A percentile compares a stretch with the other conserved stretches of the same genome.
Evolutionary conservation across 2,329 filamentous ascomycete species (phyloP).

Genomic region (Fusarium anthophilum): DNA sequence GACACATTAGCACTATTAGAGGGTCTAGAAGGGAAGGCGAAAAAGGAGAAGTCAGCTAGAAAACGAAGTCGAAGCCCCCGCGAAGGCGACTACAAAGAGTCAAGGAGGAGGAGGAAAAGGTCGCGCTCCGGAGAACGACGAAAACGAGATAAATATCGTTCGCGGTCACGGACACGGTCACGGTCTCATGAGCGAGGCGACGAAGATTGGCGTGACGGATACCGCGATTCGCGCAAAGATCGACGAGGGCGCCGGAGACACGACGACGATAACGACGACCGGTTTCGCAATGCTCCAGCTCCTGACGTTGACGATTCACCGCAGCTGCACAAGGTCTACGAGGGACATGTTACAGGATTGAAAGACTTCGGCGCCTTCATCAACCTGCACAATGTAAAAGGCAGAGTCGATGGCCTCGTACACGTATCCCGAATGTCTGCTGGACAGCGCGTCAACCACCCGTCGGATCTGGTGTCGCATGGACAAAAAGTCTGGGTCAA

Average conservation of each 20-base stretch:
- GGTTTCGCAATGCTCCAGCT: slow-evolving; percentile 72
- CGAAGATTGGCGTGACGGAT: slow-evolving; percentile 57
- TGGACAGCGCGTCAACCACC: slow-evolving; percentile 88
- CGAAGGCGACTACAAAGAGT: slow-evolving; percentile 56
- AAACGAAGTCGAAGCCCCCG: slow-evolving; percentile 69
- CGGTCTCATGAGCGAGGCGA: slow-evolving; percentile 52
- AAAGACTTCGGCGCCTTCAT: slow-evolving; percentile 98
- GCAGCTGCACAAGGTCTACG: slow-evolving; percentile 86
- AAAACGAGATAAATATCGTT: slow-evolving; percentile 48
- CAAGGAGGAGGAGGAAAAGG: slow-evolving; percentile 52
- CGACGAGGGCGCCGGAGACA: slow-evolving; percentile 52
- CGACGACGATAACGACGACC: slow-evolving; percentile 58
- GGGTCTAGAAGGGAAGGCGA: slow-evolving; percentile 76
- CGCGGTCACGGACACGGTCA: slow-evolving; percentile 51
- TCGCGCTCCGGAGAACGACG: slow-evolving; percentile 55
- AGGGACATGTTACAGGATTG: slow-evolving; percentile 87
- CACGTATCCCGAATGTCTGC: slow-evolving; percentile 91
- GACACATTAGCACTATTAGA: slow-evolving; percentile 95
- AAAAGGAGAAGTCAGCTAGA: slow-evolving; percentile 57
- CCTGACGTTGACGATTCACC: slow-evolving; percentile 84
- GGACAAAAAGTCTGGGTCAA: slow-evolving; percentile 93
- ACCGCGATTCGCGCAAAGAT: slow-evolving; percentile 45
- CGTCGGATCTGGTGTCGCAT: slow-evolving; percentile 82
- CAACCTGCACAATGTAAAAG: slow-evolving; percentile 85
- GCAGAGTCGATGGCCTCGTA: slow-evolving; percentile 91